Base-by-base conservation (phyloP, 2,329 filamentous ascomycete genomes). In the Ceratocystis lukuohia region DNA sequence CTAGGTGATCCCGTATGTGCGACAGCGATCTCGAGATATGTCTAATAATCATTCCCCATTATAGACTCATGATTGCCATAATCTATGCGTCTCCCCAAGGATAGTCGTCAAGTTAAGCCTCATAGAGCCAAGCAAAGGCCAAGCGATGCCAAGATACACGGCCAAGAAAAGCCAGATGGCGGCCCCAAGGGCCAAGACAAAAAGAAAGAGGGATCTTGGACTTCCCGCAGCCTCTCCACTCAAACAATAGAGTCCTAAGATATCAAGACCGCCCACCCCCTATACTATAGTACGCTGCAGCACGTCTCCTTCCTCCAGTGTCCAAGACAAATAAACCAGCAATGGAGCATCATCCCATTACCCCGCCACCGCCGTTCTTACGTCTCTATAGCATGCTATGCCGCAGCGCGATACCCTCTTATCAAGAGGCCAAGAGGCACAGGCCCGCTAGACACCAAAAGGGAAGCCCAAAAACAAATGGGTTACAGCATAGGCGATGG, bases 21-120 rank as follows among this genome's bases (percentile, higher is more conserved):
- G 10, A 10, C 37, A 41, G 37, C 37, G 12, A 15, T 15, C 37
- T 3, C 37, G 3, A 12, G 0, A 4, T 15, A 5, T 41, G 10
- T 12, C 37, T 2, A 15, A 10, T 5, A 41, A 15, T 41, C 2
- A 12, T 53, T 2, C 20, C 48, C 22, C 25, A 53, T 25, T 5
- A 5, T 25, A 3, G 48, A 25, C 48, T 28, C 1, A 2, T 28
- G 10, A 10, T 12, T 28, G 48, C 12, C 4, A 25, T 4, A 12
- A 22, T 53, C 5, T 10, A 20, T 37, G n/a, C 30, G 3, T 20
- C 15, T 15, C n/a, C 15, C 28, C n/a, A 22, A 25, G 56, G n/a
- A 15, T n/a, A 17, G 56, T 59, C 56, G 56, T 59, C 56, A 59
- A 37, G 25, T 59, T 59, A 59, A 59, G 56, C 56, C 56, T 59